Evolutionary conservation across 2,329 filamentous ascomycete species (phyloP).

Genomic region (Fusarium udum): DNA sequence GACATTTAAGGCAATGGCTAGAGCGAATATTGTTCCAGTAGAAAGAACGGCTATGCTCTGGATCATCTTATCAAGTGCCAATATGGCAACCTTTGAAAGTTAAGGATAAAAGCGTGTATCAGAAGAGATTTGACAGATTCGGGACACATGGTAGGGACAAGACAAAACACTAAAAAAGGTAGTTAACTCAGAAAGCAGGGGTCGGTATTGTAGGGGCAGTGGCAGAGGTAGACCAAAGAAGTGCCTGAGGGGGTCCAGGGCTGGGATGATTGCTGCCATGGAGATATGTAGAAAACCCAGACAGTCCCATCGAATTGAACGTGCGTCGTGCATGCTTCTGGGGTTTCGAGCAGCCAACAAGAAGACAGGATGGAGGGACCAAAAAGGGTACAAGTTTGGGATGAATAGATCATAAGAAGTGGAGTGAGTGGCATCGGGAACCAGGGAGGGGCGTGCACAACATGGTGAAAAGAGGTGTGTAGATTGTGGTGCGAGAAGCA

Average conservation of each 20-base stretch:
- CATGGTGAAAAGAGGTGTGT: constrained; percentile 6
- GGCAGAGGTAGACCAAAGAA: constrained; percentile 25
- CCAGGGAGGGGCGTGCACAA: constrained; percentile 35
- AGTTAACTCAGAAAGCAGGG: constrained; percentile 18
- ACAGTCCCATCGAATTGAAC: constrained; percentile 25
- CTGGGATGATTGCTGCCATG: constrained; percentile 9
- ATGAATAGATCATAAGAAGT: constrained; percentile 39
- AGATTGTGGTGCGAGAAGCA: constrained; percentile 1
- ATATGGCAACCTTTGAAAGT: constrained; percentile 24
- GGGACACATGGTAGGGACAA: constrained; percentile 15
- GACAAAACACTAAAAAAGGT: constrained; percentile 12
- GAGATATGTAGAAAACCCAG: constrained; percentile 22
- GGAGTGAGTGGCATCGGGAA: constrained; percentile 38
- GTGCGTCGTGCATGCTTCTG: constrained; percentile 28
- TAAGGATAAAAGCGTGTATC: constrained; percentile 51
- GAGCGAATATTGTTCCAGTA: constrained; percentile 42
- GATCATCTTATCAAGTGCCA: constrained; percentile 53
- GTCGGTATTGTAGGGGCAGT: constrained; percentile 8
- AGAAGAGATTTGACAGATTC: constrained; percentile 50
- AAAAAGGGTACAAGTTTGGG: constrained; percentile 30
- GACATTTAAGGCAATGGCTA: constrained; percentile 33
- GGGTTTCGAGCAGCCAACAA: constrained; percentile 35
- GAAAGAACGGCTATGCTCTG: constrained; percentile 54
- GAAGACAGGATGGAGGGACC: constrained; percentile 35
- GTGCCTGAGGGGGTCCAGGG: constrained; percentile 32